Evolutionary conservation across 768 basidiomycete species (phyloP).

Genomic region (Boletus vermiculosoides): DNA sequence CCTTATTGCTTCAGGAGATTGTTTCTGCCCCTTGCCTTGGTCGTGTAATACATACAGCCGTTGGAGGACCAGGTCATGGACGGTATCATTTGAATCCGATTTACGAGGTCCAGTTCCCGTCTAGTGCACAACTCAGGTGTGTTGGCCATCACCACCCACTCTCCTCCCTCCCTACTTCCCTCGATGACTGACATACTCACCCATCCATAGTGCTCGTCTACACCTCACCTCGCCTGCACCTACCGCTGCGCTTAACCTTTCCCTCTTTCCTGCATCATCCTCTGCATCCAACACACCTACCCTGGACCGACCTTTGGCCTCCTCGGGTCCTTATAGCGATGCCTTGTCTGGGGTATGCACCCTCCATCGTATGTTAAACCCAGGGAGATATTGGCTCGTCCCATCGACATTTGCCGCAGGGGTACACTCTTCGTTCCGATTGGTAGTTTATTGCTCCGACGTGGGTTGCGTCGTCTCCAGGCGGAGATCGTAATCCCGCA

Average conservation of each 20-base stretch:
- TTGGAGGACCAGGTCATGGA: slow-evolving; percentile 65
- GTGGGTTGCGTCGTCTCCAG: slow-evolving; percentile 26
- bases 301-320: slow-evolving; percentile 47
- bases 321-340: slow-evolving; percentile 82
- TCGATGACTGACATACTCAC: not conserved
- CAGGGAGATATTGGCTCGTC: slow-evolving; percentile 69
- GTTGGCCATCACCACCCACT: slow-evolving; percentile 19
- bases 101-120: slow-evolving; percentile 57
- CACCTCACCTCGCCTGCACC: slow-evolving; percentile 51
- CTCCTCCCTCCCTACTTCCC: slow-evolving; percentile 26
- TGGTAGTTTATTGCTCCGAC: slow-evolving; percentile 60
- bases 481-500: slow-evolving; percentile 18
- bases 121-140: slow-evolving; percentile 57
- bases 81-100: slow-evolving; percentile 68
- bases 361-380: slow-evolving; percentile 45
- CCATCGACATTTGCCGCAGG: slow-evolving; percentile 73
- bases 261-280: slow-evolving; percentile 45
- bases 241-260: slow-evolving; percentile 55
- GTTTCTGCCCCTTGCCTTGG: slow-evolving; percentile 17
- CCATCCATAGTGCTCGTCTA: slow-evolving; percentile 57
- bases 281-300: slow-evolving; percentile 6
- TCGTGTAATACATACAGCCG: slow-evolving; percentile 48
- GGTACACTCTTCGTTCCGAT: slow-evolving; percentile 51
- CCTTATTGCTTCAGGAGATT: slow-evolving; percentile 26
- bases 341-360: slow-evolving; percentile 69